Conservation (phyloP, 2,329 filamentous ascomycete species). For the Aplosporella prunicola region DNA sequence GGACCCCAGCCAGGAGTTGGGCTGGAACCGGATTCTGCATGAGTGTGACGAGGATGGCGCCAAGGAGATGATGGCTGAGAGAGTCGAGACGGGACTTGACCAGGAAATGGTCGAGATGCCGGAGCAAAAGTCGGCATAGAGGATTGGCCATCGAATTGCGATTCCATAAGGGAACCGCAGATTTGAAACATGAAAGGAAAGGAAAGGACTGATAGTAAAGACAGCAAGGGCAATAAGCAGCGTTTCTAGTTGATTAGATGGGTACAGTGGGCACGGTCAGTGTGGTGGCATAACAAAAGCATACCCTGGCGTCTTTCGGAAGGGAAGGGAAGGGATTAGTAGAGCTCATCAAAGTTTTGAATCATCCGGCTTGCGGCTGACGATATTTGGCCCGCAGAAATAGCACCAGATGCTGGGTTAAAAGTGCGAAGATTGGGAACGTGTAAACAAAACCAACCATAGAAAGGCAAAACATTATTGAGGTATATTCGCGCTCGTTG, state of each 20-base stretch:
- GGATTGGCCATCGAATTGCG: too few relatives aligned
- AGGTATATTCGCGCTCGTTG: too few relatives aligned
- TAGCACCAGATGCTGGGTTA: too few relatives aligned
- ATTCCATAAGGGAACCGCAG: too few relatives aligned
- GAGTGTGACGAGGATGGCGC: constrained; percentile 36
- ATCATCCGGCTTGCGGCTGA: too few relatives aligned
- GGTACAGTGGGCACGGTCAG: constrained; percentile 5
- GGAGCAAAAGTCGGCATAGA: not conserved
- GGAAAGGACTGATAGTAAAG: not conserved
- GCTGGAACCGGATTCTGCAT: constrained; percentile 51
- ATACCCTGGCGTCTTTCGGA: constrained; percentile 6
- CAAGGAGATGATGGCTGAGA: constrained; percentile 17
- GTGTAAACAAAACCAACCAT: too few relatives aligned
- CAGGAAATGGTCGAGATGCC: constrained; percentile 4
- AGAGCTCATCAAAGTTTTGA: not conserved
- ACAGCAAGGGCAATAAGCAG: not conserved
- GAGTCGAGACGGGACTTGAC: constrained; percentile 17
- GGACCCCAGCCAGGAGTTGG: constrained; percentile 41
- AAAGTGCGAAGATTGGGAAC: too few relatives aligned
- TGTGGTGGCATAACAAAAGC: constrained; percentile 5
- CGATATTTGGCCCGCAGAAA: too few relatives aligned
- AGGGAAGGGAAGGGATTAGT: not conserved
- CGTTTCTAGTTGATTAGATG: not conserved
- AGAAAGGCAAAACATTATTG: too few relatives aligned
- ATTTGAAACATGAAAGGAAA: not conserved